phyloP scores from a whole-genome alignment of 495 filamentous ascomycete species.

The Penicillium alfredii region DNA sequence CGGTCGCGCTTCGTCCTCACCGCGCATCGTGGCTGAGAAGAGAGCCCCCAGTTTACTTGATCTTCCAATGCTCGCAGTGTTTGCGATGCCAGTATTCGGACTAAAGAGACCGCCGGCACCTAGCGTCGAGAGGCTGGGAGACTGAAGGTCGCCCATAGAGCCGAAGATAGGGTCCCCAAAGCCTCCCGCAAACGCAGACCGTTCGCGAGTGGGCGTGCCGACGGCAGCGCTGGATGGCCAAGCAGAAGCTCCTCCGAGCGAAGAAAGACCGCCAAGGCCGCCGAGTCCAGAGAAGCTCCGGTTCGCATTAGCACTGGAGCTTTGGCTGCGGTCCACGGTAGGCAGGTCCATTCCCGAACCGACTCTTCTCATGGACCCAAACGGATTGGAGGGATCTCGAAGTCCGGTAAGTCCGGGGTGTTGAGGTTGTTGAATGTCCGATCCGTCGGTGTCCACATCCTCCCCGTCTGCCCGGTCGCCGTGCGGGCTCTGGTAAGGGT shows the following conservation, averaged over 20 bases:
- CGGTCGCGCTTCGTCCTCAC: constrained; percentile 51
- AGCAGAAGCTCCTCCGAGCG: constrained; percentile 52
- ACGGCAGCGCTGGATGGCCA: constrained; percentile 60
- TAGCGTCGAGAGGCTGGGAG: constrained; percentile 60
- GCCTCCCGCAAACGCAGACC: constrained; percentile 53
- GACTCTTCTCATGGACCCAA: constrained; percentile 43
- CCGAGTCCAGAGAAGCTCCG: constrained; percentile 65
- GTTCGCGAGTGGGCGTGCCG: constrained; percentile 71
- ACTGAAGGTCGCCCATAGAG: constrained; percentile 65
- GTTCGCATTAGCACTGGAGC: constrained; percentile 69
- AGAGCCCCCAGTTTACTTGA: constrained; percentile 81
- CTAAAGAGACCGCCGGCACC: constrained; percentile 53
- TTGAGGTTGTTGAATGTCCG: constrained; percentile 50
- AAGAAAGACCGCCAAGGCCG: constrained; percentile 52
- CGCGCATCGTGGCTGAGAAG: constrained; percentile 88
- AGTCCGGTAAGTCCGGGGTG: constrained; percentile 53
- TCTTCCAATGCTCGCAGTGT: constrained; percentile 54
- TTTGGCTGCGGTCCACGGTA: constrained; percentile 76
- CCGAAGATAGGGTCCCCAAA: constrained; percentile 74
- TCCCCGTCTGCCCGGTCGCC: constrained; percentile 64
- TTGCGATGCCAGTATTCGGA: constrained; percentile 40
- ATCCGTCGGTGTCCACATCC: constrained; percentile 55
- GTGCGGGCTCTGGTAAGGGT: constrained; percentile 95
- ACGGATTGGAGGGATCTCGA: constrained; percentile 45
- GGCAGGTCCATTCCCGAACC: constrained; percentile 57